Conservation (phyloP, 495 filamentous ascomycete species). For the Chaetomidium leptoderma region DNA sequence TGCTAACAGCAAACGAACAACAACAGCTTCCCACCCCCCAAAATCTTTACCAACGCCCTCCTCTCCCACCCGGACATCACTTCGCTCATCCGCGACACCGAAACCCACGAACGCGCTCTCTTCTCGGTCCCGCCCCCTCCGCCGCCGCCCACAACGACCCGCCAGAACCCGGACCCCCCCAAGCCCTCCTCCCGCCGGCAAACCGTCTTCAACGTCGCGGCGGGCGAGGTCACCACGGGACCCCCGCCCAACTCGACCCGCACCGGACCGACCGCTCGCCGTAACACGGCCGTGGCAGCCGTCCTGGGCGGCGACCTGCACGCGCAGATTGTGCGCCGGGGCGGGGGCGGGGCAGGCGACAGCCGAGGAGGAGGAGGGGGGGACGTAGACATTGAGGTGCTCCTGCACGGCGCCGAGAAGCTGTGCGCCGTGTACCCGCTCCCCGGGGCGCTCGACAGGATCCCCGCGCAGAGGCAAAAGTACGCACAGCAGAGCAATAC, state of each 20-base stretch:
- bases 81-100: slow-evolving; percentile 88
- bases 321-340: slow-evolving; percentile 65
- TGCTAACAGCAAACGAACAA: neutral
- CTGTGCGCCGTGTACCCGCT: slow-evolving; percentile 84
- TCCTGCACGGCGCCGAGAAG: slow-evolving; percentile 86
- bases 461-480: slow-evolving; percentile 64
- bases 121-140: slow-evolving; percentile 80
- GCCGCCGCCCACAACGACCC: slow-evolving; percentile 32
- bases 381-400: slow-evolving; percentile 84
- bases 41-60: slow-evolving; percentile 92
- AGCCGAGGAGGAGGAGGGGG: slow-evolving; percentile 2
- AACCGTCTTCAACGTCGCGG: slow-evolving; percentile 54
- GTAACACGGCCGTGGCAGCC: slow-evolving; percentile 82
- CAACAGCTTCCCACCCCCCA: slow-evolving; percentile 77
- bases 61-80: slow-evolving; percentile 88
- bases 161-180: slow-evolving; percentile 25
- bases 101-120: slow-evolving; percentile 88
- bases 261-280: slow-evolving; percentile 40
- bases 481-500: slow-evolving; percentile 70
- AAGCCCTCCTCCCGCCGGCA: slow-evolving; percentile 42
- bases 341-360: slow-evolving; percentile 27
- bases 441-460: slow-evolving; percentile 74
- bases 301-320: slow-evolving; percentile 85
- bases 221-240: slow-evolving; percentile 52
- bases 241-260: slow-evolving; percentile 40